Percentiles rank a stretch among this genome's conserved stretches.
These are phyloP conservation scores for Phytophthora meadii DNA, from an alignment of 352 stramenopile genomes.

Conservation along the genomic window DNA sequence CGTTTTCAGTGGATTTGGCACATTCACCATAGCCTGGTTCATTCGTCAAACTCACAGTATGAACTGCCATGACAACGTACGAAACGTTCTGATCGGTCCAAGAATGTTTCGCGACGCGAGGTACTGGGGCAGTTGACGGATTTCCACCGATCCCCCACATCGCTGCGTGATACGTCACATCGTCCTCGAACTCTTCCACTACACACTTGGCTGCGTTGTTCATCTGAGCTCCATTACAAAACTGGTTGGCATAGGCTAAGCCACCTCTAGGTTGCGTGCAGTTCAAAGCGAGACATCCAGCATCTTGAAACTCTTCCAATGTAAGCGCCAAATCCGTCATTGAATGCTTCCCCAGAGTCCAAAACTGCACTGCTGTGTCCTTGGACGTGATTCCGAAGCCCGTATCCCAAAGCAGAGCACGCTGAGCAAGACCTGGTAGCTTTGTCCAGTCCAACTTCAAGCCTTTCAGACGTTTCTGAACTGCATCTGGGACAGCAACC, in stretches of 20 bases:
- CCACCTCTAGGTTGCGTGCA: slow-evolving; percentile 23
- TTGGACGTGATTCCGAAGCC: slow-evolving; percentile 20
- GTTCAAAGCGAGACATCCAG: slow-evolving; percentile 10
- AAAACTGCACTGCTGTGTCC: slow-evolving; percentile 19
- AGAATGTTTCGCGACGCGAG: slow-evolving; percentile 9
- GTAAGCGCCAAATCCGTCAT: slow-evolving; percentile 33
- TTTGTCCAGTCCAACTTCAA: slow-evolving; percentile 16
- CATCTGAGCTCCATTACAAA: slow-evolving; percentile 44
- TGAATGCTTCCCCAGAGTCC: slow-evolving; percentile 17
- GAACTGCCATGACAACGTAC: slow-evolving; percentile 20
- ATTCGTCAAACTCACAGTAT: slow-evolving; percentile 12
- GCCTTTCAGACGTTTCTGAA: slow-evolving; percentile 13
- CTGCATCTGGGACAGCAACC: slow-evolving; percentile 1
- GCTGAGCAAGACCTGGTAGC: slow-evolving; percentile 30
- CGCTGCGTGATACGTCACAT: slow-evolving; percentile 16
- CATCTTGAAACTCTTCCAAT: slow-evolving; percentile 8
- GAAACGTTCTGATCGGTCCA: slow-evolving; percentile 8
- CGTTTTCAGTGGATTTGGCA: slow-evolving; percentile 2
- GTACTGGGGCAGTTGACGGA: slow-evolving; percentile 1
- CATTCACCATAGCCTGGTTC: slow-evolving; percentile 35
- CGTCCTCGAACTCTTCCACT: slow-evolving; percentile 21
- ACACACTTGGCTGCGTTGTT: slow-evolving; percentile 30
- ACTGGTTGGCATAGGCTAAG: slow-evolving; percentile 10
- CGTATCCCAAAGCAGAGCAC: slow-evolving; percentile 41
- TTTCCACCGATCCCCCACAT: slow-evolving; percentile 35